Evolutionary conservation across 2,329 filamentous ascomycete genomes (phyloP).

Genomic region (Diaporthe ampelina): DNA sequence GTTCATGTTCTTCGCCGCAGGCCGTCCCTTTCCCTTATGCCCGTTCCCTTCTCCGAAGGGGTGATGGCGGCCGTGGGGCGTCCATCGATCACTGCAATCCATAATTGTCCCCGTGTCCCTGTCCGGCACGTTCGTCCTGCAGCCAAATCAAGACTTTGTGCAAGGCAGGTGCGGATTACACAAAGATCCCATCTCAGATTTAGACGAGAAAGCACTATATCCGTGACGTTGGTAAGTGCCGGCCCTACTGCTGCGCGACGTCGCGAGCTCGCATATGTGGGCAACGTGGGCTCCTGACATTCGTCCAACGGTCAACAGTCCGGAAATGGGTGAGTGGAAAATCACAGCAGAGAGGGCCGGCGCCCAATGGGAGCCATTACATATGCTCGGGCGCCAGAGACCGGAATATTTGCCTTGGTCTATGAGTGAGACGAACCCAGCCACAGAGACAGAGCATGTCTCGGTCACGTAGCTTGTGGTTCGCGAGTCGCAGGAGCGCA

Average conservation of each 20-base stretch:
- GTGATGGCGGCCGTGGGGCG: not conserved
- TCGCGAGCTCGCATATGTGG: constrained; percentile 41
- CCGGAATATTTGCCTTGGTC: constrained; percentile 28
- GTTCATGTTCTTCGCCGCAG: constrained; percentile 11
- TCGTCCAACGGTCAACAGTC: constrained; percentile 36
- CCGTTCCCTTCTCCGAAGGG: not conserved
- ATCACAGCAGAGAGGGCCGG: constrained; percentile 3
- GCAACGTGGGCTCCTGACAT: constrained; percentile 40
- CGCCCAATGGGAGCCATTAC: constrained; percentile 28
- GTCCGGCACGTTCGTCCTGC: constrained; percentile 7
- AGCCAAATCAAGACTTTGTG: constrained; percentile 19
- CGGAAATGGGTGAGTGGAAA: constrained; percentile 27
- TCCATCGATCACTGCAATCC: not conserved
- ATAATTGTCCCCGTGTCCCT: not conserved
- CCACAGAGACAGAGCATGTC: constrained; percentile 39
- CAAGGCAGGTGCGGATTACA: constrained; percentile 34
- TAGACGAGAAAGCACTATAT: constrained; percentile 44
- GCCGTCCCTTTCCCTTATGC: not conserved
- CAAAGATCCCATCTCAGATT: constrained; percentile 41
- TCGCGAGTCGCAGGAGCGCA: constrained; percentile 27
- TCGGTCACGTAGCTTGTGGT: constrained; percentile 37
- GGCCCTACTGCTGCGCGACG: constrained; percentile 40
- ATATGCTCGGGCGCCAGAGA: constrained; percentile 20
- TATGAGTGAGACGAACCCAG: constrained; percentile 35
- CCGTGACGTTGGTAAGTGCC: constrained; percentile 41